Evolutionary conservation across 768 basidiomycete species (phyloP).

Genomic region (Polyporus arcularius): DNA sequence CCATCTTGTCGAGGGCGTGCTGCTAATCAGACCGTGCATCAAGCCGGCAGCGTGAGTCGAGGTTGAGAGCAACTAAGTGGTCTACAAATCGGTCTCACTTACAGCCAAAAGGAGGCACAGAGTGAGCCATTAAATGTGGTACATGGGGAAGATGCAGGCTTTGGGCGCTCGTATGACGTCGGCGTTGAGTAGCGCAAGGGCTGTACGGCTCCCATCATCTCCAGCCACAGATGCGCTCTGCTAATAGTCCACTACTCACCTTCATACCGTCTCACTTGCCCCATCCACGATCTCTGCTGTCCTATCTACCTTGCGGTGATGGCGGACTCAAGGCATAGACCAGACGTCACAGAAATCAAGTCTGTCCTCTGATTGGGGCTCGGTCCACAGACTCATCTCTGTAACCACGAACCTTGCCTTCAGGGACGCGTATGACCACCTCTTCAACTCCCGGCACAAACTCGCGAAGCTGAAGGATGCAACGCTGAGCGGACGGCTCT

Average conservation of each 20-base stretch:
- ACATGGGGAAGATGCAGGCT: neutral
- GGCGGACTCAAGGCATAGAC: conserved; percentile 26
- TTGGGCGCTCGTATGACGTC: conserved; percentile 5
- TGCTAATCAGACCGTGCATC: too few relatives aligned
- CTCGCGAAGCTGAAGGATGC: conserved; percentile 70
- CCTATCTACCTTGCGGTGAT: conserved; percentile 3
- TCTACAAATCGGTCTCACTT: too few relatives aligned
- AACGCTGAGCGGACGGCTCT: conserved; percentile 61
- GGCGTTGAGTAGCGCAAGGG: neutral
- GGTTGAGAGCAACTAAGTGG: too few relatives aligned
- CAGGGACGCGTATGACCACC: conserved; percentile 44
- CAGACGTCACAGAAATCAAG: conserved; percentile 34
- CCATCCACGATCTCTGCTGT: neutral
- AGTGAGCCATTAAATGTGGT: too few relatives aligned
- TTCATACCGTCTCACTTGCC: neutral
- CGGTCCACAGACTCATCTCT: conserved; percentile 25
- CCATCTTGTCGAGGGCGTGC: too few relatives aligned
- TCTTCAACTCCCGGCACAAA: conserved; percentile 54
- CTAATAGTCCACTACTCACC: neutral
- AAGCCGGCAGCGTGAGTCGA: too few relatives aligned
- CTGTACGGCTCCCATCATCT: neutral
- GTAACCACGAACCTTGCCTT: conserved; percentile 25
- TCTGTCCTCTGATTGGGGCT: conserved; percentile 32
- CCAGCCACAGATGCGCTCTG: neutral
- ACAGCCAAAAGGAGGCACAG: too few relatives aligned